Conservation (phyloP, 106 monocot genomes). For the Dendrobium nobile region DNA sequence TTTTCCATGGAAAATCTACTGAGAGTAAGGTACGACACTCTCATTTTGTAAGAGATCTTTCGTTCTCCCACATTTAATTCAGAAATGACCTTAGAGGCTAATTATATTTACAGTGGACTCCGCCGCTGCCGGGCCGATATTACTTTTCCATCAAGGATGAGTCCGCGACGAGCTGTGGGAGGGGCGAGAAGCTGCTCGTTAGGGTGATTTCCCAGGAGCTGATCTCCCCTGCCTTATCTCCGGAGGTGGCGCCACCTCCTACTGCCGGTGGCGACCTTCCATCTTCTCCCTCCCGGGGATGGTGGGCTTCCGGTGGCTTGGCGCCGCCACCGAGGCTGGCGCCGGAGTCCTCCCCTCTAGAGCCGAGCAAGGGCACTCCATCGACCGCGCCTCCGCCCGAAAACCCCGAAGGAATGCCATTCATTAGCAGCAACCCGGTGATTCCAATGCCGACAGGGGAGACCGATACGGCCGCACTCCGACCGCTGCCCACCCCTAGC, state of each 20-base stretch:
- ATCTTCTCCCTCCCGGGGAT: slow-evolving; percentile 1
- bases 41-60: neutral
- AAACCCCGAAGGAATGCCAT: slow-evolving; percentile 33
- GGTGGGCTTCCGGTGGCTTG: slow-evolving; percentile 12
- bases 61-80: neutral
- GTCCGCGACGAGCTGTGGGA: slow-evolving; percentile 6
- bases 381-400: slow-evolving; percentile 2
- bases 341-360: slow-evolving; percentile 8
- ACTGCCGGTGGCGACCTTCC: slow-evolving; percentile 33
- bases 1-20: slow-evolving; percentile 9
- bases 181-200: slow-evolving; percentile 14
- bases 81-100: neutral
- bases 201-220: slow-evolving; percentile 12
- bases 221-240: slow-evolving; percentile 24
- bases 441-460: slow-evolving; percentile 60
- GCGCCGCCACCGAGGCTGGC: slow-evolving; percentile 8
- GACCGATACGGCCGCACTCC: slow-evolving; percentile 42
- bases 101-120: slow-evolving; percentile 24
- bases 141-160: slow-evolving; percentile 25
- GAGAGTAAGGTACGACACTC: slow-evolving; percentile 9
- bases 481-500: slow-evolving; percentile 33
- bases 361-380: slow-evolving; percentile 8
- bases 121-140: slow-evolving; percentile 21
- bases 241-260: slow-evolving; percentile 22
- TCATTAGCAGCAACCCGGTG: slow-evolving; percentile 68